Base-by-base conservation (phyloP, 108 stramenopile species). In the Nitzschia sp. region DNA sequence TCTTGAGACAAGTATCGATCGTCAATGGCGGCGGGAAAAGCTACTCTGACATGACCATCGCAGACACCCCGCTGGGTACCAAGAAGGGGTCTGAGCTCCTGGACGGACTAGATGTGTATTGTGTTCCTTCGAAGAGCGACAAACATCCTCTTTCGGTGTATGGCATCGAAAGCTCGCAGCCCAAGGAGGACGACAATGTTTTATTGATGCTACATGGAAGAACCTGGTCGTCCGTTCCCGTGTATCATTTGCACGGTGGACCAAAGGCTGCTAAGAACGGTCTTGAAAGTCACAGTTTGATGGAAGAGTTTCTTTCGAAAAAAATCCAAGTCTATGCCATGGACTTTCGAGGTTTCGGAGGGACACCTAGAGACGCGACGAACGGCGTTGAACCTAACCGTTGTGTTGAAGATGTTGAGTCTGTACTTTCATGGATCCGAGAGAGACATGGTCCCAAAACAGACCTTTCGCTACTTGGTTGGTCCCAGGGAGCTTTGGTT, bases 271-370 rank as follows among this genome's bases (percentile, higher is more conserved):
- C 45, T 13, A 52, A 58, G 23, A 69, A 69, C 23, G 74, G 74
- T n/a, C 66, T 32, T 15, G 75, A 81, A 59, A 72, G 70, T 53
- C 69, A 83, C 35, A 71, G 68, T 25, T 69, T 94, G 52, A 81
- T 92, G 80, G 87, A 89, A 66, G 79, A 85, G 31, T 57, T 94
- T 6, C 66, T 68, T 47, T 73, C 73, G 21, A 69, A 80, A 33
- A 72, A 80, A 0, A 66, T 94, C n/a, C 80, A 83, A 66, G 85
- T 88, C 1, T 95, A 95, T 60, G 71, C 83, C 30, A 91, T 95
- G 91, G 94, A 95, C 58, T 95, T 95, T 80, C 79, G 94, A 30
- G 94, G 94, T 27, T 95, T 95, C 77, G 94, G 94, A 52, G 89
- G 87, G 11, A 95, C 94, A 0, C 91, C 90, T 22, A 36, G 63